Evolutionary conservation across 441 rosid species (phyloP).

Genomic region (Gossypium schwendimanii): DNA sequence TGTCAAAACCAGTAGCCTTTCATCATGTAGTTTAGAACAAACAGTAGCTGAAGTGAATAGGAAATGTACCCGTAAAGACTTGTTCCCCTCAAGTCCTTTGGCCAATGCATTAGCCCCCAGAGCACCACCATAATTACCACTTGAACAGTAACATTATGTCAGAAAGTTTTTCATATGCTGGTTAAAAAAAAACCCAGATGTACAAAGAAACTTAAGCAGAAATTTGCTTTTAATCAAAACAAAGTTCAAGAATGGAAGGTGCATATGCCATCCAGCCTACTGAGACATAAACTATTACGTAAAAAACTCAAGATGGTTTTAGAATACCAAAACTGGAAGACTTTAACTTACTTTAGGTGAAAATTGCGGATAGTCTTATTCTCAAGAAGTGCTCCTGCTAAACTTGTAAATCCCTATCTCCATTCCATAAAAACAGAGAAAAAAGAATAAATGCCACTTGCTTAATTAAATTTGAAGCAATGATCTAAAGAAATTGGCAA

Average conservation of each 20-base stretch:
- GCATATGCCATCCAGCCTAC: background rate
- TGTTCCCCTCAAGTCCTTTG: slow-evolving; percentile 86
- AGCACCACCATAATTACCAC: slow-evolving; percentile 95
- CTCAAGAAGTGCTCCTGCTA: slow-evolving; percentile 75
- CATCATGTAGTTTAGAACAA: background rate
- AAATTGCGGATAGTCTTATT: slow-evolving; percentile 59
- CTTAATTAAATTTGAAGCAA: slow-evolving; percentile 9
- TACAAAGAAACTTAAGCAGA: slow-evolving; percentile 18
- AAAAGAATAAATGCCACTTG: slow-evolving; percentile 20
- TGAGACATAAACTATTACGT: background rate
- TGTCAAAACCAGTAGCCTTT: background rate
- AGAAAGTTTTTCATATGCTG: slow-evolving; percentile 16
- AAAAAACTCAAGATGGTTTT: background rate
- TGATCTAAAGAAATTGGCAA: slow-evolving; percentile 6
- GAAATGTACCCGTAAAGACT: slow-evolving; percentile 60
- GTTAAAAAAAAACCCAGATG: background rate
- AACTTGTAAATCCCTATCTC: slow-evolving; percentile 90
- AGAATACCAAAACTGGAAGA: background rate
- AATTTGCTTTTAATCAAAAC: slow-evolving; percentile 16
- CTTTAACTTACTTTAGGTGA: slow-evolving; percentile 72
- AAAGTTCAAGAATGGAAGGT: slow-evolving; percentile 17
- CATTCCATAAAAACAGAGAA: slow-evolving; percentile 33
- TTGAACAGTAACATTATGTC: slow-evolving; percentile 28
- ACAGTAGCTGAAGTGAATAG: background rate
- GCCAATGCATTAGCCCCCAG: slow-evolving; percentile 93